Evolutionary conservation across 2,329 filamentous ascomycete genomes (phyloP), one percentile per base, ranked within the genome.

Genomic region (Aspergillus amoenus): DNA sequence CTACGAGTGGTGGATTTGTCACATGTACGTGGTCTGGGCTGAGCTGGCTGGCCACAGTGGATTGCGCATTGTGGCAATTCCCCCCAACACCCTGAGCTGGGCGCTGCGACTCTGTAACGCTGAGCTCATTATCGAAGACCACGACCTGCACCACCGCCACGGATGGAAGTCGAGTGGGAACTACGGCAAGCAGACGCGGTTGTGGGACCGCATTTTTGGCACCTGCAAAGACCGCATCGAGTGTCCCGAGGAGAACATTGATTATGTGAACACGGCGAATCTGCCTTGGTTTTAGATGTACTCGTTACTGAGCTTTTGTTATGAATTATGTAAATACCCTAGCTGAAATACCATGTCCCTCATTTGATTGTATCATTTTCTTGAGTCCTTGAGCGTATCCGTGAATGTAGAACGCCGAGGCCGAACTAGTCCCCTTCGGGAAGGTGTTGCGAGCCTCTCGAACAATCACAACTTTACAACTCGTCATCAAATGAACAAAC

Each of bases 1-100:
- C 61, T 79, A 79, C 48, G 77, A 79, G 42, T 78, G 74, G 76
- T 80, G 77, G 77, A 60, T 80, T 17, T 79, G 77, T 61, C 73
- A 78, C 51, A 68, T 76, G 52, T 80, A 78, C 50, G 66, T 80
- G 30, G 67, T 76, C 12, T 79, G 79, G 22, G 57, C 63, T n/a
- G 64, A 66, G 40, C 41, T 65, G 18, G 57, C 63, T 3, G 64
- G 64, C 3, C 64, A 66, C 40, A 66, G 64, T 27, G 64, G 64
- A 9, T 41, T 66, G 13, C 72, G 77, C 1, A 48, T 79, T 9
- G 70, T 72, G 47, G 63, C 69, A 0, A 69, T 67, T 0, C 68
- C 73, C 0, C 74, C 77, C 0, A 69, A 68, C 1, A 70, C 74
- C 0, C 57, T 76, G 18, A 70, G 63, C 15, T 74, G 69, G 66